phyloP scores from a whole-genome alignment of 768 basidiomycete species.

The Suillus subalutaceus region DNA sequence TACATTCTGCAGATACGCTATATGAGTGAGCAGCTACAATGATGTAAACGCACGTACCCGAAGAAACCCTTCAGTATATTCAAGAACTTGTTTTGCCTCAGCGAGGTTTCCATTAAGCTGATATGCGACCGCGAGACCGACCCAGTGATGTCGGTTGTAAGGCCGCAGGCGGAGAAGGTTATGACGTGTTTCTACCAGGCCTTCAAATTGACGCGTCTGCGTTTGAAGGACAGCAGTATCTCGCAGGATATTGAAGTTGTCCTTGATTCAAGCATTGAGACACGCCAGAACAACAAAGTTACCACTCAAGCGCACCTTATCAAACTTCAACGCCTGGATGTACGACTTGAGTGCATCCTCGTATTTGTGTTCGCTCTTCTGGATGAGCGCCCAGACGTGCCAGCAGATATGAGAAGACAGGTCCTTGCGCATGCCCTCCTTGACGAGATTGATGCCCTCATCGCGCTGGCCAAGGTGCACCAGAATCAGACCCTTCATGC shows the following conservation, averaged over 20 bases:
- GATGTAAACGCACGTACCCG: conserved; percentile 49
- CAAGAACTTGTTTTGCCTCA: conserved; percentile 73
- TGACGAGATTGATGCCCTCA: conserved; percentile 81
- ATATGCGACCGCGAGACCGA: conserved; percentile 85
- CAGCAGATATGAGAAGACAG: conserved; percentile 92
- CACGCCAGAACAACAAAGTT: conserved; percentile 1
- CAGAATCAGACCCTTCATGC: conserved; percentile 92
- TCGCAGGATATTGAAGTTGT: conserved; percentile 91
- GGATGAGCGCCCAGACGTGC: conserved; percentile 96
- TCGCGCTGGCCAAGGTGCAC: conserved; percentile 80
- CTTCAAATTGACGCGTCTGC: conserved; percentile 80
- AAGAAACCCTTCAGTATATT: conserved; percentile 68
- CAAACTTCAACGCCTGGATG: conserved; percentile 83
- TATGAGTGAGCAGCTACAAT: not conserved
- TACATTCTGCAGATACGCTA: conserved; percentile 54
- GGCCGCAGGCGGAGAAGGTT: conserved; percentile 81
- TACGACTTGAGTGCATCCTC: conserved; percentile 95
- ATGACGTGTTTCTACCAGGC: conserved; percentile 80
- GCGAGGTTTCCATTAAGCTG: conserved; percentile 75
- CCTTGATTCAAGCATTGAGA: conserved; percentile 47
- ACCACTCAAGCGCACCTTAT: conserved; percentile 62
- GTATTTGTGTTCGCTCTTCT: conserved; percentile 93
- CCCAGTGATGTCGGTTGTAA: conserved; percentile 85
- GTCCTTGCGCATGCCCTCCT: conserved; percentile 81
- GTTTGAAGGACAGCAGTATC: conserved; percentile 90